phyloP scores from a whole-genome alignment of 2,329 filamentous ascomycete species.

The Fusarium annulatum region DNA sequence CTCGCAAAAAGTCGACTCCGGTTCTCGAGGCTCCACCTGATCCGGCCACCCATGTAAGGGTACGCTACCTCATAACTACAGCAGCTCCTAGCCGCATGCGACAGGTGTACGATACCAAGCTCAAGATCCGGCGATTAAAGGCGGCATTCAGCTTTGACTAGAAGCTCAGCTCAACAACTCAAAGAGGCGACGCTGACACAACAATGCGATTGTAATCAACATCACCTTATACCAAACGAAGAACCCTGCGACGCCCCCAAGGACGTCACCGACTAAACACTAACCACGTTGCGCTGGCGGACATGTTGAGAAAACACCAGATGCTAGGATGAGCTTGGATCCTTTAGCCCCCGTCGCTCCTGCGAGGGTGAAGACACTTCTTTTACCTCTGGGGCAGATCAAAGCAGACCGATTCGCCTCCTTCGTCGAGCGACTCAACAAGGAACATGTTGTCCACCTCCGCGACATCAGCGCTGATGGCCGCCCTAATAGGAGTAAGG shows the following conservation, averaged over 20 bases:
- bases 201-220: slow-evolving; percentile 33
- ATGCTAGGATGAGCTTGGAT: slow-evolving; percentile 84
- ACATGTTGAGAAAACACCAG: slow-evolving; percentile 51
- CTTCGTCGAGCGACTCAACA: slow-evolving; percentile 81
- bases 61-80: slow-evolving; percentile 27
- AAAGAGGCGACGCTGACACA: slow-evolving; percentile 2
- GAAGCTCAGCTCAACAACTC: slow-evolving; percentile 7
- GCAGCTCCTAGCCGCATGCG: slow-evolving; percentile 45
- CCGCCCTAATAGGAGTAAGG: slow-evolving; percentile 83
- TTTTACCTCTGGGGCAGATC: slow-evolving; percentile 88
- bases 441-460: slow-evolving; percentile 83
- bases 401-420: slow-evolving; percentile 81
- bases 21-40: slow-evolving; percentile 35
- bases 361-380: slow-evolving; percentile 87
- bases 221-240: slow-evolving; percentile 1
- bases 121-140: slow-evolving; percentile 25
- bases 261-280: slow-evolving; percentile 30
- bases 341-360: slow-evolving; percentile 90
- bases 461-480: slow-evolving; percentile 88
- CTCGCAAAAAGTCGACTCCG: slow-evolving; percentile 47
- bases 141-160: slow-evolving; percentile 2
- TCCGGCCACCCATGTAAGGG: slow-evolving; percentile 34
- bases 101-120: slow-evolving; percentile 45
- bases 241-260: slow-evolving; percentile 19
- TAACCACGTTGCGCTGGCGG: slow-evolving; percentile 36